Evolutionary conservation across 2,329 filamentous ascomycete genomes (phyloP), one percentile per base, ranked within the genome.

Genomic region (Clonostachys rosea): DNA sequence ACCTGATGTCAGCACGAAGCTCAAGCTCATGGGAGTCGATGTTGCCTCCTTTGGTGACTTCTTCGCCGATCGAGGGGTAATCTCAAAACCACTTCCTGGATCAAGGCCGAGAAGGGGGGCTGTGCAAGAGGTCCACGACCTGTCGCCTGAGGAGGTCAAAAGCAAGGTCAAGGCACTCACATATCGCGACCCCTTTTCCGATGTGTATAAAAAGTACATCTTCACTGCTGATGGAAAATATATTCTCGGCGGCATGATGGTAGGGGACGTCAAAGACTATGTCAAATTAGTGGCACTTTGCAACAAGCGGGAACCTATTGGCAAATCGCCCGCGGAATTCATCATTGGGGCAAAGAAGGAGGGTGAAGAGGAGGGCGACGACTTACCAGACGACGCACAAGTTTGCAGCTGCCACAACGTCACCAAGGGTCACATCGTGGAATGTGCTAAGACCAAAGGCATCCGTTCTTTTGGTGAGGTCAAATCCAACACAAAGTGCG

Each of bases 361-460:
- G 0, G 87, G 84, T 3, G 89, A 89, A 11, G 87, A 91, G 44
- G 81, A 79, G 30, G 84, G 75, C 1, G 88, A 88, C 54, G 89
- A 95, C 57, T 75, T 95, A 53, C 79, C 85, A 44, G 89, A 94
- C 56, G 89, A 94, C 59, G 89, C 88, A 0, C 91, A 96, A 61
- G 86, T 96, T 50, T 96, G 91, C 66, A 94, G 89, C 2, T 96
- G 91, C 57, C 91, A 96, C 72, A 96, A 96, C 34, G 91, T 96
- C 40, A 86, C 83, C 20, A 96, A 96, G 63, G 87, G 87, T 14
- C 88, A 92, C 56, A 75, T 96, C 1, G 81, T 86, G 40, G 78
- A 78, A 5, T 73, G 73, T 3, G 80, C 92, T 62, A 30, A 30
- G 24, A 94, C 87, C 61, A 86, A 86, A 24, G 36, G 36, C 14